phyloP scores from a whole-genome alignment of 345 rosid species.

The Acer campestre region DNA sequence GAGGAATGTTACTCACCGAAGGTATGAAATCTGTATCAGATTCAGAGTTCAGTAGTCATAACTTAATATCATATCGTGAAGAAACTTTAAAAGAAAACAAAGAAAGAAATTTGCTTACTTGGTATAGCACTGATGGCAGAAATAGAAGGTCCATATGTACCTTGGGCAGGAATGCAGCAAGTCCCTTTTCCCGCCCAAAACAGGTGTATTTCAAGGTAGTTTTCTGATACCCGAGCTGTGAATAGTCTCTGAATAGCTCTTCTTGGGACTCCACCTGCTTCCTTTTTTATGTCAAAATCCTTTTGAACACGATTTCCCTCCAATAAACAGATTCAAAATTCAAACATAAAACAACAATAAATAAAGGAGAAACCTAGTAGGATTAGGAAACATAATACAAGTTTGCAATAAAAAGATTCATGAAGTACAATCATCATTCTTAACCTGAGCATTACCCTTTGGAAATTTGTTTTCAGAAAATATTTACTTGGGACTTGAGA shows the following conservation, averaged over 20 bases:
- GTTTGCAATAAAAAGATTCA: slow-evolving; percentile 17
- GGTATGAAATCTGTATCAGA: slow-evolving; percentile 36
- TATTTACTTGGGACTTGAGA: background rate
- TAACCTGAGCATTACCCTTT: too few species aligned
- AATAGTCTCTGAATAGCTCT: slow-evolving; percentile 28
- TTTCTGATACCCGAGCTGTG: slow-evolving; percentile 34
- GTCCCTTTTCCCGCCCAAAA: slow-evolving; percentile 57
- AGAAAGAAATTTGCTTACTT: slow-evolving; percentile 30
- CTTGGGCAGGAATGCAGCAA: slow-evolving; percentile 35
- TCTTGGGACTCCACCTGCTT: slow-evolving; percentile 34
- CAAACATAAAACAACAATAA: background rate
- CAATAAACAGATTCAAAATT: slow-evolving; percentile 6
- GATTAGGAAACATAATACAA: background rate
- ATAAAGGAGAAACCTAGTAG: background rate
- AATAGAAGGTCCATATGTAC: slow-evolving; percentile 44
- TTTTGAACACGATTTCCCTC: slow-evolving; percentile 52
- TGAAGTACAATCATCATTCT: too few species aligned
- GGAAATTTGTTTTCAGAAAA: too few species aligned
- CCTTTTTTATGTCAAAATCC: slow-evolving; percentile 49
- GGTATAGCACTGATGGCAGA: slow-evolving; percentile 67
- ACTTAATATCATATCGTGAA: background rate
- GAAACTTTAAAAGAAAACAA: background rate
- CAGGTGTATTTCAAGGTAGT: slow-evolving; percentile 41
- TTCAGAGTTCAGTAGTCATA: slow-evolving; percentile 2
- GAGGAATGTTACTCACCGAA: background rate